Percentiles rank a stretch among this genome's conserved stretches.
Evolutionary conservation across 805 yeast genomes (phyloP).

Genomic region (Millerozyma miso): DNA sequence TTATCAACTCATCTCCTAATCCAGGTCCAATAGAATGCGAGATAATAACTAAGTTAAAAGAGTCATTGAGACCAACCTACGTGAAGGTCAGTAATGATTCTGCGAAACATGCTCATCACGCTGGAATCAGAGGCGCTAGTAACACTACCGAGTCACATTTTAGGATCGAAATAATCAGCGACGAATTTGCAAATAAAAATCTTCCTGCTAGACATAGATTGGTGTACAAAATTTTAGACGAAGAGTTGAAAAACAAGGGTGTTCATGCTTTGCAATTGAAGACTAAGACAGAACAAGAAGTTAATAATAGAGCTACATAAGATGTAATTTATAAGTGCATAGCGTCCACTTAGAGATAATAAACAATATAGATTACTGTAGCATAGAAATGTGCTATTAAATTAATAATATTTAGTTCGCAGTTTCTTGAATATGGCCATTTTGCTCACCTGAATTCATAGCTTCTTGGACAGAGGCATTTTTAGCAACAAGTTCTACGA

Average conservation of each 20-base stretch:
- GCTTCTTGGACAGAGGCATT: constrained; percentile 70
- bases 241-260: constrained; percentile 67
- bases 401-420: background rate
- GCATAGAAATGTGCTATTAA: background rate
- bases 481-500: constrained; percentile 82
- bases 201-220: constrained; percentile 76
- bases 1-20: constrained; percentile 11
- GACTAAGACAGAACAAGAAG: constrained; percentile 55
- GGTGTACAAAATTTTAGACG: constrained; percentile 63
- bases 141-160: constrained; percentile 82
- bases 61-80: constrained; percentile 40
- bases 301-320: constrained; percentile 6
- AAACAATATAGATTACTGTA: background rate
- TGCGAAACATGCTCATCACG: constrained; percentile 82
- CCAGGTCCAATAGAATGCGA: constrained; percentile 47
- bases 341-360: too few species aligned
- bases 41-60: constrained; percentile 42
- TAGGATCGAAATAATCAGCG: constrained; percentile 67
- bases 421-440: background rate
- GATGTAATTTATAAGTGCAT: too few species aligned
- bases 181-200: constrained; percentile 57
- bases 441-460: constrained; percentile 8
- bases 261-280: constrained; percentile 86
- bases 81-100: constrained; percentile 73
- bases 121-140: constrained; percentile 68